These are phyloP conservation scores for Phytophthora melonis DNA, from an alignment of 352 stramenopile species.

Conservation along the genomic window DNA sequence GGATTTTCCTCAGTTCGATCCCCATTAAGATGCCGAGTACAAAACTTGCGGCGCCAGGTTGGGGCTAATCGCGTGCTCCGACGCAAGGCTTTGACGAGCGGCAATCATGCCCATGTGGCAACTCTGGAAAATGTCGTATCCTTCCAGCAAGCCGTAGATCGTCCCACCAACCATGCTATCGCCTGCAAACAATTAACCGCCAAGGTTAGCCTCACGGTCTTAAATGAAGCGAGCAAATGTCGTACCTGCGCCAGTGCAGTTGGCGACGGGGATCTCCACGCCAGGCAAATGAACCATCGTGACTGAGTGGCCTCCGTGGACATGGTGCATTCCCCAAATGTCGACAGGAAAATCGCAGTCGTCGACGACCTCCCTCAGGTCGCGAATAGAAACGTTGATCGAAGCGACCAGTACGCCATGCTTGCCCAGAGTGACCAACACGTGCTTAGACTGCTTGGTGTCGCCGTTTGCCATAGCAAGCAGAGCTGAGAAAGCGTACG, in stretches of 20 bases:
- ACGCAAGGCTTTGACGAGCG: constrained; percentile 71
- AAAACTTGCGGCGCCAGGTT: constrained; percentile 52
- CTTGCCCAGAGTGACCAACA: constrained; percentile 84
- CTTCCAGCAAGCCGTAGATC: constrained; percentile 76
- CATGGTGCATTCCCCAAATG: constrained; percentile 64
- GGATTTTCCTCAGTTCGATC: not conserved
- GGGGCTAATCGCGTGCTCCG: constrained; percentile 72
- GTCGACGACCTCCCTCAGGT: constrained; percentile 39
- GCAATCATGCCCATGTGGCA: constrained; percentile 83
- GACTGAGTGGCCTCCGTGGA: constrained; percentile 54
- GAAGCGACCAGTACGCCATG: constrained; percentile 77
- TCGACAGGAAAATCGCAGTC: constrained; percentile 52
- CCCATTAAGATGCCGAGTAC: constrained; percentile 27
- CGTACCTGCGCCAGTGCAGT: constrained; percentile 81
- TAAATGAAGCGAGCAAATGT: not conserved
- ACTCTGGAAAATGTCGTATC: constrained; percentile 67
- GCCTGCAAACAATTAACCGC: constrained; percentile 38
- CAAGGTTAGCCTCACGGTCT: constrained; percentile 12
- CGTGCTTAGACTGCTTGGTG: constrained; percentile 58
- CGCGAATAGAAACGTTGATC: constrained; percentile 54
- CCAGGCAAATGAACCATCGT: constrained; percentile 77
- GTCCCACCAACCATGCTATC: constrained; percentile 83
- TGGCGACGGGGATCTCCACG: constrained; percentile 58
- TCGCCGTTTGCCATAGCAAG: constrained; percentile 70
- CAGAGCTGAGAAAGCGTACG: constrained; percentile 41